phyloP scores from a whole-genome alignment of 805 yeast species.

The Cyberlindnera samutprakarnensis region DNA sequence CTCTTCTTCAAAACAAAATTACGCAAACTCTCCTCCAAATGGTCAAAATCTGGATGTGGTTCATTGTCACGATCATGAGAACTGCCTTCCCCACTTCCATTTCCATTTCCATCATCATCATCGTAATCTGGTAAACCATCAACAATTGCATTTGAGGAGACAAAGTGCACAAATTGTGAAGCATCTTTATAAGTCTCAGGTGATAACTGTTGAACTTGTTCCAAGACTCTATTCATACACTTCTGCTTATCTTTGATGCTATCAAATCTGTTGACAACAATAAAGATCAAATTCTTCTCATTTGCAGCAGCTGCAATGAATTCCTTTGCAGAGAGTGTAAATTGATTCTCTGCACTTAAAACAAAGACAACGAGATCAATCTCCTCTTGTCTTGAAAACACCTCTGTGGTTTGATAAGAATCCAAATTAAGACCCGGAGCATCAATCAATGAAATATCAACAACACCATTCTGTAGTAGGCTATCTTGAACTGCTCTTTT shows the following conservation, averaged over 20 bases:
- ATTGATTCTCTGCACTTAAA: slow-evolving; percentile 92
- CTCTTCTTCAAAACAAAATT: slow-evolving; percentile 85
- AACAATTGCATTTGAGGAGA: slow-evolving; percentile 51
- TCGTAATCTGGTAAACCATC: slow-evolving; percentile 30
- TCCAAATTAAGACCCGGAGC: slow-evolving; percentile 97
- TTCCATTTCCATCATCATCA: slow-evolving; percentile 30
- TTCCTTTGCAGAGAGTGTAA: slow-evolving; percentile 90
- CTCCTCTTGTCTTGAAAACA: slow-evolving; percentile 93
- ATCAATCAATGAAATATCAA: slow-evolving; percentile 87
- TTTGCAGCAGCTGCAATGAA: slow-evolving; percentile 85
- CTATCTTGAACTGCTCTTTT: slow-evolving; percentile 58
- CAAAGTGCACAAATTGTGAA: slow-evolving; percentile 88
- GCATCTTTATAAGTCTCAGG: slow-evolving; percentile 91
- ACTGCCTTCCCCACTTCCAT: slow-evolving; percentile 30
- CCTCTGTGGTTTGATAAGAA: slow-evolving; percentile 88
- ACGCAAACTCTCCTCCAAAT: slow-evolving; percentile 75
- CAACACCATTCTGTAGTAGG: slow-evolving; percentile 78
- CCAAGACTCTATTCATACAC: slow-evolving; percentile 69
- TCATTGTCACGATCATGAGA: slow-evolving; percentile 20
- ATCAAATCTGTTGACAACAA: slow-evolving; percentile 91
- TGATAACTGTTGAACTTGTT: slow-evolving; percentile 76
- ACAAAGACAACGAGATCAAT: slow-evolving; percentile 95
- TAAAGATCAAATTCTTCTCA: slow-evolving; percentile 86
- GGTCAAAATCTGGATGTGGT: slow-evolving; percentile 61
- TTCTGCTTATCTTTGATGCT: slow-evolving; percentile 72